Conservation (phyloP, 495 filamentous ascomycete genomes). For the Penicillium robsamsonii region DNA sequence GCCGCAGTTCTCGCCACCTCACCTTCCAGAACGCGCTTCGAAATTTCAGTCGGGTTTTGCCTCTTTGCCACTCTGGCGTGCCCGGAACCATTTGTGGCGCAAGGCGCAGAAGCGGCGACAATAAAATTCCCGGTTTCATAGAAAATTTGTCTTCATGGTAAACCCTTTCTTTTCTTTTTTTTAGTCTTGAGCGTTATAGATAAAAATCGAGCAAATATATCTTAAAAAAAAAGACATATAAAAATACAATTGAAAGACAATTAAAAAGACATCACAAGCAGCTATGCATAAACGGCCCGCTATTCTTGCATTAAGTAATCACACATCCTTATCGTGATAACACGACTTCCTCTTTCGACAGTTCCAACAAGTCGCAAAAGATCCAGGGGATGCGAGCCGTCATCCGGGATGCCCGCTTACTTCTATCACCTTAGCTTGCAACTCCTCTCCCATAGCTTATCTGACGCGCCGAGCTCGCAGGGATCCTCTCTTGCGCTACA, state of each 20-base stretch:
- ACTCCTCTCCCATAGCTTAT: conserved; percentile 54
- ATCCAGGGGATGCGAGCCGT: conserved; percentile 30
- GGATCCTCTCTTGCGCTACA: conserved; percentile 27
- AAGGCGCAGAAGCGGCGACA: background rate
- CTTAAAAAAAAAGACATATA: no score
- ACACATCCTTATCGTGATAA: conserved; percentile 15
- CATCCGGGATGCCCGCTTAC: conserved; percentile 70
- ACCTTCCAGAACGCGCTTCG: background rate
- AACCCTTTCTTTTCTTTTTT: no score
- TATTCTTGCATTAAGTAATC: conserved; percentile 1
- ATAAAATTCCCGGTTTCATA: background rate
- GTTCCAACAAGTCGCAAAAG: background rate
- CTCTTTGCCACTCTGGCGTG: conserved; percentile 10
- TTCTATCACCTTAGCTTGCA: conserved; percentile 92
- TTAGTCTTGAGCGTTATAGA: no score
- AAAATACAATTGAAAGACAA: no score
- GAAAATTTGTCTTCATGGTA: no score
- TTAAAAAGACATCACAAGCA: no score
- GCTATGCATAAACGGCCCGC: no score
- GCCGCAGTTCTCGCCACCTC: conserved; percentile 1
- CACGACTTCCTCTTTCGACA: conserved; percentile 1
- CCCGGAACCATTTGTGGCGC: conserved; percentile 6
- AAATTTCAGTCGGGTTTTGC: background rate
- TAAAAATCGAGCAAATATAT: no score
- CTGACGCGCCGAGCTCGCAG: conserved; percentile 23